phyloP scores from a whole-genome alignment of 305 asterid species.

The Ilex paraguariensis region DNA sequence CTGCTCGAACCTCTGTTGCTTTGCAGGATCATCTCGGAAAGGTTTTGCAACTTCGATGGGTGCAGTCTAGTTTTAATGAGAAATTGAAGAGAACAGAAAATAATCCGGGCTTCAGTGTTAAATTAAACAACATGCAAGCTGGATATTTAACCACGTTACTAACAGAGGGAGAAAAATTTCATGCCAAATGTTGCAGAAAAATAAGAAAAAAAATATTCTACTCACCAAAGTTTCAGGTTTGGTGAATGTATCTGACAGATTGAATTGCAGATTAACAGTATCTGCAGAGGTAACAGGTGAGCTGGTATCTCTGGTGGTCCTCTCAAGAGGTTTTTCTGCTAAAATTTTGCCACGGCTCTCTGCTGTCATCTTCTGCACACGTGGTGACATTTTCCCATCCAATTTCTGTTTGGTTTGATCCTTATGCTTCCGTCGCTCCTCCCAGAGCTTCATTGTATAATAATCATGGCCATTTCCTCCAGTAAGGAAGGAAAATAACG shows the following conservation, averaged over 20 bases:
- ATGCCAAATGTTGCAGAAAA: not conserved
- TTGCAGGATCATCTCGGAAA: constrained; percentile 67
- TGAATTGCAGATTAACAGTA: constrained; percentile 55
- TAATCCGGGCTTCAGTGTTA: constrained; percentile 2
- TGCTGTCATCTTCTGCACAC: constrained; percentile 70
- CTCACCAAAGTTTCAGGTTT: constrained; percentile 71
- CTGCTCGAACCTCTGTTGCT: constrained; percentile 90
- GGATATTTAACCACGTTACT: not conserved
- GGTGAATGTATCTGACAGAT: constrained; percentile 86
- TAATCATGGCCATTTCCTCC: constrained; percentile 82
- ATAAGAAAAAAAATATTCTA: constrained; percentile 14
- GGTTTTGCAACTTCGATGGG: constrained; percentile 53
- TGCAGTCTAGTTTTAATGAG: constrained; percentile 38
- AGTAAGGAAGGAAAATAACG: constrained; percentile 66
- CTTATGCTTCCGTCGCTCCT: constrained; percentile 68
- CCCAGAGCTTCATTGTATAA: constrained; percentile 90
- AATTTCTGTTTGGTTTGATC: constrained; percentile 39
- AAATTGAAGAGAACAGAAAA: constrained; percentile 11
- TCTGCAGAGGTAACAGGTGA: constrained; percentile 46
- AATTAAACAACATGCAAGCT: constrained; percentile 2
- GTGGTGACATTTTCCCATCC: constrained; percentile 38
- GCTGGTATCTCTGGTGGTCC: constrained; percentile 48
- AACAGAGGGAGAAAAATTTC: not conserved
- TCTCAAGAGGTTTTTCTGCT: constrained; percentile 85
- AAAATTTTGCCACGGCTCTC: constrained; percentile 80